Conservation (phyloP, 179 eudicot species). For the Nepenthes alata region DNA sequence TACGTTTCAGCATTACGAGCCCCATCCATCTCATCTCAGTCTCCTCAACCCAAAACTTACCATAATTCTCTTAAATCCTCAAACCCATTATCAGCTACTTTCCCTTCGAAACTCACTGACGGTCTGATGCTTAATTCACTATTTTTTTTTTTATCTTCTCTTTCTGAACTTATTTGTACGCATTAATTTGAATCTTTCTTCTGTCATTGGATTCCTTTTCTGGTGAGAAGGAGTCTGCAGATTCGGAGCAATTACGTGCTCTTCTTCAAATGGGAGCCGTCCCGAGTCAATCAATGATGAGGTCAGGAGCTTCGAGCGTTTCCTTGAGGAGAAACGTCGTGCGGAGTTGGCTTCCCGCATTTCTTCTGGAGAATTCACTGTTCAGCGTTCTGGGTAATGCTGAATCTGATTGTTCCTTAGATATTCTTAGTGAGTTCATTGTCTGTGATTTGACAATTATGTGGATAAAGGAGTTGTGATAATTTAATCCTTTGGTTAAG, state of each 20-base stretch:
- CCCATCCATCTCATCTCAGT: constrained; percentile 20
- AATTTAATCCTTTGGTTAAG: background rate
- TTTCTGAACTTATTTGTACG: constrained; percentile 5
- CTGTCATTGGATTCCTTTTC: background rate
- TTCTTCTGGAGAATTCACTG: constrained; percentile 90
- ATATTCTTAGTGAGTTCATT: background rate
- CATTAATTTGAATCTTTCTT: constrained; percentile 4
- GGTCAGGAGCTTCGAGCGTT: constrained; percentile 36
- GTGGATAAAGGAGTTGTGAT: background rate
- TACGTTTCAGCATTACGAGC: constrained; percentile 25
- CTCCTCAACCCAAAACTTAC: constrained; percentile 7
- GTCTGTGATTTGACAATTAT: background rate
- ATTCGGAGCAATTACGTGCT: constrained; percentile 38
- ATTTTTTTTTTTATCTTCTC: constrained; percentile 2
- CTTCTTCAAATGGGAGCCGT: constrained; percentile 45
- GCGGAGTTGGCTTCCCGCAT: constrained; percentile 74
- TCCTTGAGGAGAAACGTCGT: constrained; percentile 47
- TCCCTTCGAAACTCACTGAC: constrained; percentile 11
- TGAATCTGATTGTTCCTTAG: background rate
- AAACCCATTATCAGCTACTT: constrained; percentile 4
- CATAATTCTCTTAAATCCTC: constrained; percentile 8
- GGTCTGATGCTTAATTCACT: constrained; percentile 13
- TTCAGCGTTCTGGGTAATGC: constrained; percentile 52
- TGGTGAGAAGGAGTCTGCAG: constrained; percentile 12
- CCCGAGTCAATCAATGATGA: constrained; percentile 36